Percentiles rank a stretch among this genome's conserved stretches.
Conservation (phyloP, 257 asterid species). For the Orobanche coerulescens region DNA sequence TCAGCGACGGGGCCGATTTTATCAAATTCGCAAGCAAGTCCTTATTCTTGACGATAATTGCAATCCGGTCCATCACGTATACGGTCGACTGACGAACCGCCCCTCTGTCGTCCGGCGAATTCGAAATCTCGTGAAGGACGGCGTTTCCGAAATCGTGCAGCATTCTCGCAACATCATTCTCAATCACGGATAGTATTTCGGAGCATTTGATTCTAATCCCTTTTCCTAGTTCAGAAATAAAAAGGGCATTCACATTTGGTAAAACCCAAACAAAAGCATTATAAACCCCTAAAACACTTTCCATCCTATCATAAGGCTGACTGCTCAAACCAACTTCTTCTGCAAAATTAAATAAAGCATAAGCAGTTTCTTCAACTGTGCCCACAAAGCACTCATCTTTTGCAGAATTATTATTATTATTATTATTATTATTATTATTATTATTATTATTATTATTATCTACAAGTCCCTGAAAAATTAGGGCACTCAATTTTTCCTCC, state of each 20-base stretch:
- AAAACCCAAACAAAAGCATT: conserved; percentile 21
- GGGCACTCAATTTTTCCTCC: conserved; percentile 32
- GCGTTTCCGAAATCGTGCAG: conserved; percentile 21
- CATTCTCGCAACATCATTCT: conserved; percentile 27
- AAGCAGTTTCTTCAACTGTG: conserved; percentile 32
- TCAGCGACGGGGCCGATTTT: conserved; percentile 24
- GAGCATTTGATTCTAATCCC: conserved; percentile 8
- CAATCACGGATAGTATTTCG: conserved; percentile 13
- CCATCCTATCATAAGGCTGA: conserved; percentile 28
- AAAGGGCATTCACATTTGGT: conserved; percentile 21
- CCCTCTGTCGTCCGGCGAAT: conserved; percentile 20
- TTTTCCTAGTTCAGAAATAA: conserved; percentile 19
- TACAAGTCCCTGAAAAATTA: conserved; percentile 20
- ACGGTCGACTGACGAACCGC: conserved; percentile 22
- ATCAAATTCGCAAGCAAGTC: conserved; percentile 20
- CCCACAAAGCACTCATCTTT: conserved; percentile 33
- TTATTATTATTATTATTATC: background rate
- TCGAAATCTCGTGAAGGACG: conserved; percentile 16
- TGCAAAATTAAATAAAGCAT: conserved; percentile 24
- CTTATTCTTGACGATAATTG: conserved; percentile 21
- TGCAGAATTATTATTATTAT: background rate
- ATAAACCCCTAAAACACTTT: conserved; percentile 23
- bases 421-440: background rate
- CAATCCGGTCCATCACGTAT: conserved; percentile 22
- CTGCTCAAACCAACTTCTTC: conserved; percentile 22